Base-by-base conservation (phyloP, 2,329 filamentous ascomycete genomes). In the Tolypocladium tundrense region DNA sequence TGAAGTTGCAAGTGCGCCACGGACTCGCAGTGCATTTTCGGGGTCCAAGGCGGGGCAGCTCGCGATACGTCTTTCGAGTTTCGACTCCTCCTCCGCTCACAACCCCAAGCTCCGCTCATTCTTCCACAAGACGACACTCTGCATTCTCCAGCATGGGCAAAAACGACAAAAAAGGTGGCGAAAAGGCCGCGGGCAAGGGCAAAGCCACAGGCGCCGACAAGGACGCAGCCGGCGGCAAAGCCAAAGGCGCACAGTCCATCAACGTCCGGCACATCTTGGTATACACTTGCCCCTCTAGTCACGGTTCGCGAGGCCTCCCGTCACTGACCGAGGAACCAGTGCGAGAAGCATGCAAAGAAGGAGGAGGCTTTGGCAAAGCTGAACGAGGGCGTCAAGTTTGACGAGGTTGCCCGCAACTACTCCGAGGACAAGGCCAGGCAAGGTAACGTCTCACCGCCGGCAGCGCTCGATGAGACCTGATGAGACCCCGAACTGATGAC, bases 361-460 rank as follows among this genome's bases (percentile, higher is more conserved):
- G 88, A 91, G 67, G 86, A 90, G 68, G 88, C 88, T 0, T 70
- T 91, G 19, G 81, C 80, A 58, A 87, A 90, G 72, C 72, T 92
- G 55, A 79, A 79, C 43, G 82, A 77, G 4, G 87, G 88, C 1
- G 78, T 78, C 55, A 89, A 87, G 65, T 92, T 91, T 66, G 88
- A 91, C 64, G 85, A 88, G 53, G 87, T 91, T 7, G 88, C 88
- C 11, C 76, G 82, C 56, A 82, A 86, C 63, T 88, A 83, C 67
- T 89, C 86, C 0, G 88, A 91, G 72, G 88, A 92, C 70, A 91
- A 92, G 74, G 87, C 88, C 5, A 78, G 85, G 60, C 79, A 83
- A 71, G 86, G 82, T 83, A 42, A 40, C 24, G 19, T 37, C 19
- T 35, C 31, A 6, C 40, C 13, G 10, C 40, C 13, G 10, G 13